Evolutionary conservation across 805 yeast species (phyloP).

Genomic region (Maudiozyma barnettii): DNA sequence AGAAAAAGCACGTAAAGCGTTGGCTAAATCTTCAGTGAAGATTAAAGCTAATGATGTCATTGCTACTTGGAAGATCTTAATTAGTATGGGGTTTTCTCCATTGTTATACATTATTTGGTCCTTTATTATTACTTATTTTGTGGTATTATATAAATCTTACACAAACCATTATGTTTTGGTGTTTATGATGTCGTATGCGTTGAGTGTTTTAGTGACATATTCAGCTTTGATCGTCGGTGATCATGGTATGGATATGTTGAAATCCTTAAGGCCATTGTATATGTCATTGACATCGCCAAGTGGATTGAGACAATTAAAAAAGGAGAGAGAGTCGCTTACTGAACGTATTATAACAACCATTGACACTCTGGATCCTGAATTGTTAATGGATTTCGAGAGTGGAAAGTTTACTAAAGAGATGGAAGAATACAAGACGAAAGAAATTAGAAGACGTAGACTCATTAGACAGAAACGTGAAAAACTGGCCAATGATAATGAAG

Average conservation of each 20-base stretch:
- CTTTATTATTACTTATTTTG: constrained; percentile 36
- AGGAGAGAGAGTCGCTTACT: constrained; percentile 51
- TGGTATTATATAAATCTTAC: constrained; percentile 18
- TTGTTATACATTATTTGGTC: constrained; percentile 76
- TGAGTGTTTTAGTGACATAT: constrained; percentile 67
- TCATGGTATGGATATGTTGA: constrained; percentile 80
- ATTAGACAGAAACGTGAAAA: constrained; percentile 15
- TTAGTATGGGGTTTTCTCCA: constrained; percentile 85
- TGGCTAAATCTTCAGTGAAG: constrained; percentile 82
- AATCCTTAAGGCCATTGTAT: constrained; percentile 74
- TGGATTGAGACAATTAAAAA: constrained; percentile 49
- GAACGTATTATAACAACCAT: constrained; percentile 70
- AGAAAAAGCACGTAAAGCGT: constrained; percentile 64
- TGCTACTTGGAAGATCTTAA: constrained; percentile 94
- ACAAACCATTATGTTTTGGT: constrained; percentile 29
- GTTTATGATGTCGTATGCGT: constrained; percentile 46
- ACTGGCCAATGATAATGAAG: constrained; percentile 1
- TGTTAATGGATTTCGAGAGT: constrained; percentile 75
- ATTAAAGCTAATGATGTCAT: constrained; percentile 87
- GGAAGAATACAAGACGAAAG: constrained; percentile 31
- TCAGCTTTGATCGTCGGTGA: constrained; percentile 91
- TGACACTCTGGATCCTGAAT: constrained; percentile 70
- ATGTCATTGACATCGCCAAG: constrained; percentile 51
- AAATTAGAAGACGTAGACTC: constrained; percentile 31
- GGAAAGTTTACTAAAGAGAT: constrained; percentile 18